These are phyloP conservation scores for Trichosporon faecale DNA, from an alignment of 1,284 basidiomycete species.

Conservation along the genomic window DNA sequence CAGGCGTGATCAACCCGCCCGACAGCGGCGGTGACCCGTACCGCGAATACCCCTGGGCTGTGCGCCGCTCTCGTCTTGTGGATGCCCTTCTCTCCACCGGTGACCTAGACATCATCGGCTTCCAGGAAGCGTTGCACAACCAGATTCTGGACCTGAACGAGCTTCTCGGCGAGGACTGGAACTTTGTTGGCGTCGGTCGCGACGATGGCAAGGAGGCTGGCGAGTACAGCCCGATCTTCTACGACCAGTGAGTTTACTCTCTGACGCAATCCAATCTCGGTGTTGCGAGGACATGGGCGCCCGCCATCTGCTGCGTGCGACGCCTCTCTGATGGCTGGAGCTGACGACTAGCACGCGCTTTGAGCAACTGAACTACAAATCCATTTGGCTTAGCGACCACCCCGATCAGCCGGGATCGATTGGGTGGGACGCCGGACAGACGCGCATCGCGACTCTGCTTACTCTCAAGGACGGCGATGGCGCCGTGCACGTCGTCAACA, in stretches of 20 bases:
- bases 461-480: constrained; percentile 30
- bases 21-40: constrained; percentile 20
- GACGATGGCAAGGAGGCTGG: constrained; percentile 61
- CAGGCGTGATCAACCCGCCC: constrained; percentile 28
- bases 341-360: constrained; percentile 14
- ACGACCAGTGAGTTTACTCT: constrained; percentile 53
- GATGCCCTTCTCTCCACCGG: constrained; percentile 37
- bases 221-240: constrained; percentile 67
- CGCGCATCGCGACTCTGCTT: constrained; percentile 47
- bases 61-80: constrained; percentile 41
- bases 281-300: neutral
- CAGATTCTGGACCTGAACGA: constrained; percentile 62
- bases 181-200: constrained; percentile 63
- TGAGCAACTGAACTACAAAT: constrained; percentile 30
- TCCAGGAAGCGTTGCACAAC: constrained; percentile 59
- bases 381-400: constrained; percentile 45
- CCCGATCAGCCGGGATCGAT: constrained; percentile 41
- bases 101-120: constrained; percentile 52
- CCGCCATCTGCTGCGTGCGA: neutral
- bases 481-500: constrained; percentile 47
- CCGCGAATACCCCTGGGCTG: constrained; percentile 41
- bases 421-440: constrained; percentile 50
- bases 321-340: neutral
- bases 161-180: constrained; percentile 58
- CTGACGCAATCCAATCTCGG: neutral